These are phyloP conservation scores for Crucihimalaya himalaica DNA, from an alignment of 345 rosid species.

Conservation along the genomic window DNA sequence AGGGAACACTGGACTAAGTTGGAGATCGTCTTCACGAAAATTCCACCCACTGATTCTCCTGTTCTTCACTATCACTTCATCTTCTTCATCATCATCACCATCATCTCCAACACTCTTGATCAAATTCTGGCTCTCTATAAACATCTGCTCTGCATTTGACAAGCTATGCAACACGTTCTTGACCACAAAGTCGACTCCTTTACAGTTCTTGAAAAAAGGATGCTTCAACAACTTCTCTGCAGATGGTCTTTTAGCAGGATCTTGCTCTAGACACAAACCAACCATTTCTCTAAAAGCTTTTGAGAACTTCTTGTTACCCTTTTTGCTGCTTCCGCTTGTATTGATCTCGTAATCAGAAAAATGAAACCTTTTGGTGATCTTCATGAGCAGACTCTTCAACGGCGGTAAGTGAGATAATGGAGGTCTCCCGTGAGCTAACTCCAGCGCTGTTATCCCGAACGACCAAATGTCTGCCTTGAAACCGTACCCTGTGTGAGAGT, in stretches of 20 bases:
- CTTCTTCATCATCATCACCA: conserved; percentile 37
- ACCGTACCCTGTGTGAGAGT: conserved; percentile 83
- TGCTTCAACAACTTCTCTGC: conserved; percentile 78
- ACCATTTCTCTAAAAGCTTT: conserved; percentile 85
- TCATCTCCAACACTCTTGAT: conserved; percentile 13
- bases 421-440: conserved; percentile 82
- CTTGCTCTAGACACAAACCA: conserved; percentile 74
- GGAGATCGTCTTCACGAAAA: conserved; percentile 68
- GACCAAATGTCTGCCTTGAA: conserved; percentile 97
- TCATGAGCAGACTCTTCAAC: conserved; percentile 72
- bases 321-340: conserved; percentile 38
- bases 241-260: conserved; percentile 72
- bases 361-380: conserved; percentile 72
- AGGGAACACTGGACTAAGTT: conserved; percentile 79
- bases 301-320: conserved; percentile 62
- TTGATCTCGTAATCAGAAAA: conserved; percentile 69
- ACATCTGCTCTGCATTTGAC: conserved; percentile 72
- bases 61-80: conserved; percentile 43
- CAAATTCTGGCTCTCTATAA: conserved; percentile 40
- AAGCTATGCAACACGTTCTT: conserved; percentile 61
- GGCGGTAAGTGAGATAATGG: conserved; percentile 84
- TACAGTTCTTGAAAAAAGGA: conserved; percentile 69
- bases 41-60: conserved; percentile 96
- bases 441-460: conserved; percentile 85
- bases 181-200: conserved; percentile 60